Percentiles rank a stretch among this genome's conserved stretches.
Conservation (phyloP, 2,329 filamentous ascomycete genomes). For the Tolypocladium tundrense region DNA sequence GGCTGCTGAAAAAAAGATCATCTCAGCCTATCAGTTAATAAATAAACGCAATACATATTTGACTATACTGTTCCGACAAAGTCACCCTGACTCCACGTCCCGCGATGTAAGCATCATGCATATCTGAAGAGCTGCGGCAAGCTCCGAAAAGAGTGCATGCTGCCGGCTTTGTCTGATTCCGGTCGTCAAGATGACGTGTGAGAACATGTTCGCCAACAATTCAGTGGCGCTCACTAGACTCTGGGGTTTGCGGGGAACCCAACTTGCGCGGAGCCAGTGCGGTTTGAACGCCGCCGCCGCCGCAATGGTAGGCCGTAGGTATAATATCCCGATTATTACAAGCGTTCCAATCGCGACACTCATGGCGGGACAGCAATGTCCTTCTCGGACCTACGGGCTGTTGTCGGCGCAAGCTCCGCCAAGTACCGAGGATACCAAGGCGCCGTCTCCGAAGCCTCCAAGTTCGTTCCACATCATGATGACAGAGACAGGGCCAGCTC, state of each 20-base stretch:
- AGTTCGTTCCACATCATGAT: not conserved
- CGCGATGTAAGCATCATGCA: not conserved
- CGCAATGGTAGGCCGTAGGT: no score
- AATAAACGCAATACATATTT: constrained; percentile 11
- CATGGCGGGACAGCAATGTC: no score
- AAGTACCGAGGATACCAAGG: not conserved
- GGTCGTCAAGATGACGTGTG: not conserved
- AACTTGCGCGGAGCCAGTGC: not conserved
- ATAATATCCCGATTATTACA: no score
- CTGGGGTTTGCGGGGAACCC: not conserved
- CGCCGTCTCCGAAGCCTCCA: not conserved
- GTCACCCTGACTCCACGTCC: no score
- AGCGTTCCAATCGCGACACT: no score
- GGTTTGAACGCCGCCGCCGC: not conserved
- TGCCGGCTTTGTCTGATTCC: not conserved
- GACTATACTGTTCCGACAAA: no score
- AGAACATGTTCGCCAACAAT: no score
- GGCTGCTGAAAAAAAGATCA: no score
- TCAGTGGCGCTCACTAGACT: not conserved
- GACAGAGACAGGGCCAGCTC: not conserved
- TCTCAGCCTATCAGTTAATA: no score
- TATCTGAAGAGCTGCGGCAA: not conserved
- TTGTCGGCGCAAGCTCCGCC: not conserved
- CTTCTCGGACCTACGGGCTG: not conserved
- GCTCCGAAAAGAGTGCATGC: no score